Evolutionary conservation across 2,329 filamentous ascomycete genomes (phyloP).

Genomic region (Aspergillus sp.): DNA sequence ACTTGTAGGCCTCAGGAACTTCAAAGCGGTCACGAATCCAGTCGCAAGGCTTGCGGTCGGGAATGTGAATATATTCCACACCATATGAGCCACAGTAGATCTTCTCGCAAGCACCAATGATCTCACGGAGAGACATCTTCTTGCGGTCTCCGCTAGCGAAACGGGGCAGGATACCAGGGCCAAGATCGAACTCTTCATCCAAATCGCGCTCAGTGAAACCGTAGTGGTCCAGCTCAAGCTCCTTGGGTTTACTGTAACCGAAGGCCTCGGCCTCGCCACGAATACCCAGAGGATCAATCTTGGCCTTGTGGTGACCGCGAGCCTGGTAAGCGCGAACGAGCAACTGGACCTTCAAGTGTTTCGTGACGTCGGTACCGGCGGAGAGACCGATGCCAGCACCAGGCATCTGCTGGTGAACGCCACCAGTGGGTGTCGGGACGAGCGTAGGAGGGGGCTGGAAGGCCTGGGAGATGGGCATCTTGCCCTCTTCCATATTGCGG

Average conservation of each 20-base stretch:
- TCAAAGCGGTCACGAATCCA: conserved; percentile 96
- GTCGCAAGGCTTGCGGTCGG: conserved; percentile 95
- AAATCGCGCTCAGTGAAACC: conserved; percentile 93
- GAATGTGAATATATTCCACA: conserved; percentile 98
- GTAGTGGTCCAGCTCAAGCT: conserved; percentile 91
- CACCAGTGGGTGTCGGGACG: conserved; percentile 76
- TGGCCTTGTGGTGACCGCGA: conserved; percentile 95
- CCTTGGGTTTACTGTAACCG: conserved; percentile 83
- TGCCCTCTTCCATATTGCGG: conserved; percentile 97
- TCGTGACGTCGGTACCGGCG: conserved; percentile 79
- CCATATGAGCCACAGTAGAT: conserved; percentile 98
- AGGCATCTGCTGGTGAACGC: conserved; percentile 71
- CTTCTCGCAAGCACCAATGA: conserved; percentile 87
- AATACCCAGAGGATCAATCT: conserved; percentile 94
- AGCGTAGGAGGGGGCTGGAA: conserved; percentile 95
- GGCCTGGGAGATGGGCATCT: conserved; percentile 96
- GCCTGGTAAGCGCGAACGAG: conserved; percentile 97
- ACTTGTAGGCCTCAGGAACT: conserved; percentile 92
- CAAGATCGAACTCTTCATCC: conserved; percentile 85
- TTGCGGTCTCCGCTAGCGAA: conserved; percentile 86
- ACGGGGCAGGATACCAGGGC: conserved; percentile 89
- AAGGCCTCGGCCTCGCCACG: conserved; percentile 81
- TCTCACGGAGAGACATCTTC: conserved; percentile 96
- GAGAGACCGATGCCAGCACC: conserved; percentile 65
- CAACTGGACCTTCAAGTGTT: conserved; percentile 97